Conservation (phyloP, 768 basidiomycete genomes). For the Rhizopogon vesiculosus region DNA sequence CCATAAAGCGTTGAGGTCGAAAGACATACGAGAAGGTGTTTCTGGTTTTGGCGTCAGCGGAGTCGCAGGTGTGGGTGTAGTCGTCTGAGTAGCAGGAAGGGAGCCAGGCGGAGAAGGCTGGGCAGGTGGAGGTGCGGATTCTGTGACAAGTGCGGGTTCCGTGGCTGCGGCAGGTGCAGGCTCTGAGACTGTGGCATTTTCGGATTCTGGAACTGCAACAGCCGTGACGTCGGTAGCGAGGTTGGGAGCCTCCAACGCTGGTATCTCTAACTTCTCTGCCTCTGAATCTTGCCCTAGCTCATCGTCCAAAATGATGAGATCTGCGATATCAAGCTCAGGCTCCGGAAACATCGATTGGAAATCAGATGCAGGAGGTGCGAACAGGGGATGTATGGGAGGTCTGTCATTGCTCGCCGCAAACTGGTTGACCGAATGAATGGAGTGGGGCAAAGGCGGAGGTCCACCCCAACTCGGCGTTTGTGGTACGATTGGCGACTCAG, state of each 20-base stretch:
- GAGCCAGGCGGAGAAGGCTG: constrained; percentile 46
- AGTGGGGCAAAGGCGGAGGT: constrained; percentile 55
- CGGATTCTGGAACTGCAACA: constrained; percentile 10
- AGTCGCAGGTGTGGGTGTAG: constrained; percentile 18
- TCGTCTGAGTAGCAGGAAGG: constrained; percentile 11
- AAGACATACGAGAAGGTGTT: constrained; percentile 45
- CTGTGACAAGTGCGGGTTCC: background rate
- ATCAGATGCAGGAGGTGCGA: constrained; percentile 38
- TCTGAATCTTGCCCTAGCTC: constrained; percentile 37
- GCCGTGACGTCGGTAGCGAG: constrained; percentile 6
- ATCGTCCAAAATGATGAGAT: constrained; percentile 76
- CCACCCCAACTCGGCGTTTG: constrained; percentile 55
- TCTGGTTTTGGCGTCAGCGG: constrained; percentile 35
- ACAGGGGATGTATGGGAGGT: constrained; percentile 29
- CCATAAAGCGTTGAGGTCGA: constrained; percentile 75
- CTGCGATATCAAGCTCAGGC: constrained; percentile 67
- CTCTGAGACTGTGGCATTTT: constrained; percentile 14
- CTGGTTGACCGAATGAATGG: constrained; percentile 25
- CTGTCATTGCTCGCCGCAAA: constrained; percentile 23
- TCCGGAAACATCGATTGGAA: constrained; percentile 34
- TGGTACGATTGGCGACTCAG: constrained; percentile 60
- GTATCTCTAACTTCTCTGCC: constrained; percentile 13
- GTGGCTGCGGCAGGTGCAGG: constrained; percentile 24
- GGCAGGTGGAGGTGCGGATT: constrained; percentile 28
- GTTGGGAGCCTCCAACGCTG: constrained; percentile 12